Base-by-base conservation (phyloP, 345 rosid species). In the Syzygium grande region DNA sequence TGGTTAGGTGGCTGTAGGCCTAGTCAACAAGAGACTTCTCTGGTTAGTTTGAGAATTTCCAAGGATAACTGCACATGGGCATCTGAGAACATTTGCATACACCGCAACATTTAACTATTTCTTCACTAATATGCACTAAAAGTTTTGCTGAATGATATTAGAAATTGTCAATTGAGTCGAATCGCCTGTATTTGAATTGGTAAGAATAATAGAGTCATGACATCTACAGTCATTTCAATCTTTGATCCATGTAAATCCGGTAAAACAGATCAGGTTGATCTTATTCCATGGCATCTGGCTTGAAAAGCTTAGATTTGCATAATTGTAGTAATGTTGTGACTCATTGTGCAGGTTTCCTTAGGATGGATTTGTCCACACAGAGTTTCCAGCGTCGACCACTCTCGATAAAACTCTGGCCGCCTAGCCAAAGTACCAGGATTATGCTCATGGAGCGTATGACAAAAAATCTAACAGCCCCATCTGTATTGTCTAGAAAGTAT, bases 351-450 rank as follows among this genome's bases (percentile, higher is more conserved):
- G 97, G 91, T 88, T 85, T 84, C 68, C 80, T 78, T 29, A 46
- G 78, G 84, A 96, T 96, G 98, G 97, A 95, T 93, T 84, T 90
- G 43, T 88, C 90, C 56, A 27, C 85, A 19, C 90, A 91, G 85
- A 34, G 89, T 73, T 88, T 92, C 38, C 92, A 91, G 84, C 93
- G 65, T 78, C 94, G 90, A 38, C 88, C 93, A 15, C 79, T 94
- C 52, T 94, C 97, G 1, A 93, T 97, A 85, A 97, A 97, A 90
- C 89, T 97, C 85, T 97, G 98, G 98, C 99, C 99, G 21, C 99
- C 98, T 14, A 97, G 95, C 77, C 92, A 92, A 90, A 94, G 95
- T 88, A 96, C 98, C 2, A 87, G 99, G 87, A 89, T 94, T 34
- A 94, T 95, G 97, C 98, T 96, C 56, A 92, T 95, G 65, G 93